Percentiles rank a stretch among this genome's conserved stretches.
phyloP scores from a whole-genome alignment of 225 moss, liverwort and hornwort genomes.

The Asterella californica region DNA sequence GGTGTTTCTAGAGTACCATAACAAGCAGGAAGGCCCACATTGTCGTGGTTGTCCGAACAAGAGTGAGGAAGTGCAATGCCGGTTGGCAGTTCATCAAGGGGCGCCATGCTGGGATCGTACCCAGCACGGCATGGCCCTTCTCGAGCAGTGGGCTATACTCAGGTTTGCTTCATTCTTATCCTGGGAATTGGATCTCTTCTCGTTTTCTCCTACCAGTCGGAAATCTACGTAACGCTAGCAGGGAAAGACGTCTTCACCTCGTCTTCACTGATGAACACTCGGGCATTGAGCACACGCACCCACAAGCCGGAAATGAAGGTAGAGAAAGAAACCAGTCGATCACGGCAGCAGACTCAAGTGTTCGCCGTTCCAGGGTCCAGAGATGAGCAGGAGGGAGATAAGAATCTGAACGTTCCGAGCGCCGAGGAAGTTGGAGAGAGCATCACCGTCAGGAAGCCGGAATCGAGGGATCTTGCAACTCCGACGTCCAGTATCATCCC shows the following conservation, averaged over 20 bases:
- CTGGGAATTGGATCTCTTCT: conserved; percentile 34
- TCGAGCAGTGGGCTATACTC: conserved; percentile 31
- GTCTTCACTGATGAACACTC: background rate
- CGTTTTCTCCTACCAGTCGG: conserved; percentile 41
- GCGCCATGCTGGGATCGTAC: background rate
- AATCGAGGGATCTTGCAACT: background rate
- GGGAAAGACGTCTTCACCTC: background rate
- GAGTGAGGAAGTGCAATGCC: background rate
- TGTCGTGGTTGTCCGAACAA: background rate
- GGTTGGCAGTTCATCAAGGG: background rate
- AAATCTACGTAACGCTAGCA: conserved; percentile 27
- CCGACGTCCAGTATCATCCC: background rate
- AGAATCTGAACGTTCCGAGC: background rate
- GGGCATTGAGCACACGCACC: background rate
- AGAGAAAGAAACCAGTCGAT: background rate
- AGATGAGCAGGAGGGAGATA: background rate
- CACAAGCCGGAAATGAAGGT: conserved; percentile 2
- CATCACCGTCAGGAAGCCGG: conserved; percentile 5
- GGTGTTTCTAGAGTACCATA: too few relatives aligned
- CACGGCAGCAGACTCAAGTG: background rate
- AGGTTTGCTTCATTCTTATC: conserved; percentile 34
- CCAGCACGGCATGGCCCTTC: conserved; percentile 4
- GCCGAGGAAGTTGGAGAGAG: background rate
- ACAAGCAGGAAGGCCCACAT: background rate
- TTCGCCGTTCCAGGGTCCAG: background rate